Evolutionary conservation across 2,329 filamentous ascomycete genomes (phyloP).

Genomic region (Elsinoe necatrix): DNA sequence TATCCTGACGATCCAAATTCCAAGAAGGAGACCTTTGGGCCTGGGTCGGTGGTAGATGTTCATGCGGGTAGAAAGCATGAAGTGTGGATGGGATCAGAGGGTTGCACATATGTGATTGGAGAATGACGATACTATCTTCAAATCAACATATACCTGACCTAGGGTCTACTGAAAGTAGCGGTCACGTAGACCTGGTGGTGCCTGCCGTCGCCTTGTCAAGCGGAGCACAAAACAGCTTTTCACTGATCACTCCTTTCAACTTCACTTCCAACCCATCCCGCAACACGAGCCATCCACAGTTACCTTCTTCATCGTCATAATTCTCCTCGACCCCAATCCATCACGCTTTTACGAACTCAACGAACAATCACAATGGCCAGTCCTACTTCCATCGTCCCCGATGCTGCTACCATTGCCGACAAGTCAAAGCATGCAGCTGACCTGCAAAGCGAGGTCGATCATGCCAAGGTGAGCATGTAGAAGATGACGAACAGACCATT

Average conservation of each 20-base stretch:
- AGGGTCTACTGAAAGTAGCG: too few relatives aligned
- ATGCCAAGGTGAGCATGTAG: background rate
- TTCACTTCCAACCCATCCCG: background rate
- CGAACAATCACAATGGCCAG: background rate
- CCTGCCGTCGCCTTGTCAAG: background rate
- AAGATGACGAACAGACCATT: too few relatives aligned
- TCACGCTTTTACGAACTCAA: too few relatives aligned
- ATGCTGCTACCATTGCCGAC: background rate
- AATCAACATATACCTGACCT: too few relatives aligned
- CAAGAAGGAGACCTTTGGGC: conserved; percentile 50
- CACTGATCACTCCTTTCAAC: background rate
- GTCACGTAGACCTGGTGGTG: background rate
- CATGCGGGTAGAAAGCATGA: conserved; percentile 57
- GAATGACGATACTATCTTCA: conserved; percentile 32
- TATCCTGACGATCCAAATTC: conserved; percentile 53
- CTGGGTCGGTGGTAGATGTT: conserved; percentile 58
- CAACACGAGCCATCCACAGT: background rate
- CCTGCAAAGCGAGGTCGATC: conserved; percentile 1
- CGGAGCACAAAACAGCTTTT: background rate
- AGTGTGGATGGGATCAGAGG: conserved; percentile 58
- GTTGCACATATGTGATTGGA: conserved; percentile 60
- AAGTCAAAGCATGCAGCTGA: background rate
- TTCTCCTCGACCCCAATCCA: background rate
- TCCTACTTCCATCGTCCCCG: background rate
- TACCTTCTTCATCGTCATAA: background rate